These are phyloP conservation scores for Hymenoscyphus scutula DNA, from an alignment of 2,329 filamentous ascomycete genomes.

Conservation along the genomic window DNA sequence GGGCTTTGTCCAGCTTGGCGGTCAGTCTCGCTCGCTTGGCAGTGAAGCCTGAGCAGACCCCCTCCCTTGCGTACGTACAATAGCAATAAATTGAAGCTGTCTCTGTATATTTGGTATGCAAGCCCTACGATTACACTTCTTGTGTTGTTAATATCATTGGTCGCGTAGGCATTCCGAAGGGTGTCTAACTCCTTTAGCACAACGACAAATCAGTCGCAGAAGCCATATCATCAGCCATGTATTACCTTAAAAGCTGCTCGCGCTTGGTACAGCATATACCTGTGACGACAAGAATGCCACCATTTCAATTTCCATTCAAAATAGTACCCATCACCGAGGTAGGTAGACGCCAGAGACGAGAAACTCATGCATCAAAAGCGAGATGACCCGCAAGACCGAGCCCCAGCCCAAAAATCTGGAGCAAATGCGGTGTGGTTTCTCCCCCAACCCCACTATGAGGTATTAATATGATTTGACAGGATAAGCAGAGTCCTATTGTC, in stretches of 20 bases:
- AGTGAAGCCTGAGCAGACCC: not conserved
- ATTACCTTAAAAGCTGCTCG: not conserved
- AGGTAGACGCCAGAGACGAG: not conserved
- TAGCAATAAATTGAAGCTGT: no score
- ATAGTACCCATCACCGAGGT: not conserved
- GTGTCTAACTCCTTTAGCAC: not conserved
- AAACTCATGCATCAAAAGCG: not conserved
- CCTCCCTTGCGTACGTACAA: not conserved
- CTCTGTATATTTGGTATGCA: no score
- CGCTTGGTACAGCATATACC: not conserved
- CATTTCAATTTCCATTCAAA: not conserved
- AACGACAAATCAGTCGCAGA: not conserved
- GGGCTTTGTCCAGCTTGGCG: no score
- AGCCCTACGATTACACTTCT: no score
- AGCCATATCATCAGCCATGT: not conserved
- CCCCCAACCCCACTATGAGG: constrained; percentile 2
- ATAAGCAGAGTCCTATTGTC: constrained; percentile 2
- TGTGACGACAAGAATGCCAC: not conserved
- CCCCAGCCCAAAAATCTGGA: not conserved
- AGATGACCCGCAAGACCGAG: not conserved
- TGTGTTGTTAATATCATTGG: no score
- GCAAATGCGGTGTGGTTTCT: not conserved
- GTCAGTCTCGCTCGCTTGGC: not conserved
- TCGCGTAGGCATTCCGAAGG: not conserved
- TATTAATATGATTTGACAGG: constrained; percentile 9